Conservation (phyloP, 805 yeast genomes). For the Saccharomycopsis sp. region DNA sequence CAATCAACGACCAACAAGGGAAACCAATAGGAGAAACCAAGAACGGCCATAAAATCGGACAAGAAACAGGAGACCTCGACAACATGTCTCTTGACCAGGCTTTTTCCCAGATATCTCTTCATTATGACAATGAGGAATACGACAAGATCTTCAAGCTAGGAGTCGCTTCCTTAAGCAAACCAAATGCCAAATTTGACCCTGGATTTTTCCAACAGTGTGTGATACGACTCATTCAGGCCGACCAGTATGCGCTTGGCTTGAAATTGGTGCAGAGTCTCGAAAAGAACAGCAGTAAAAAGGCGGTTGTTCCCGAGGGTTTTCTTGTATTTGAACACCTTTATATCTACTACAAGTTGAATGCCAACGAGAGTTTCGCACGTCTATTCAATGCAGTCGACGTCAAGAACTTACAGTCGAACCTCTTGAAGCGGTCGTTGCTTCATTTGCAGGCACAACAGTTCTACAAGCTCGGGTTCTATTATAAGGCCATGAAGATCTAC, state of each 20-base stretch:
- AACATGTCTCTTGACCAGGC: slow-evolving; percentile 16
- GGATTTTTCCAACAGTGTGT: slow-evolving; percentile 10
- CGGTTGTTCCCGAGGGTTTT: slow-evolving; percentile 21
- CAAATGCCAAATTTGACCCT: slow-evolving; percentile 10
- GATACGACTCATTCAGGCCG: slow-evolving; percentile 12
- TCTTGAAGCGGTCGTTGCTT: slow-evolving; percentile 32
- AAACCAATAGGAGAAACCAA: no score
- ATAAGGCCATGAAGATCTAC: slow-evolving; percentile 46
- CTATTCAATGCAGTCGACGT: slow-evolving; percentile 25
- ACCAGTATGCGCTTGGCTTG: slow-evolving; percentile 10
- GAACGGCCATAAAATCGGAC: no score
- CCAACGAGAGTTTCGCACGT: slow-evolving; percentile 28
- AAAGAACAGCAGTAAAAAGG: background rate
- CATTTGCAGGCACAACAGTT: slow-evolving; percentile 49
- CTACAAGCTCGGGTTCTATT: slow-evolving; percentile 44
- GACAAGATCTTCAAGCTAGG: slow-evolving; percentile 9
- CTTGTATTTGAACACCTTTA: slow-evolving; percentile 53
- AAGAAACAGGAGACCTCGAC: no score
- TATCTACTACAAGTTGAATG: slow-evolving; percentile 51
- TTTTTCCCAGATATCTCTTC: slow-evolving; percentile 12
- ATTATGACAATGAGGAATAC: slow-evolving; percentile 9
- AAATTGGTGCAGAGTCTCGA: slow-evolving; percentile 3
- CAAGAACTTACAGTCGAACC: slow-evolving; percentile 11
- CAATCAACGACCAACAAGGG: no score
- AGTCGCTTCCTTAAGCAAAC: background rate